A percentile compares a stretch with the other conserved stretches of the same genome.
Conservation (phyloP, 2,329 filamentous ascomycete species). For the Ceratocystis huliohia region DNA sequence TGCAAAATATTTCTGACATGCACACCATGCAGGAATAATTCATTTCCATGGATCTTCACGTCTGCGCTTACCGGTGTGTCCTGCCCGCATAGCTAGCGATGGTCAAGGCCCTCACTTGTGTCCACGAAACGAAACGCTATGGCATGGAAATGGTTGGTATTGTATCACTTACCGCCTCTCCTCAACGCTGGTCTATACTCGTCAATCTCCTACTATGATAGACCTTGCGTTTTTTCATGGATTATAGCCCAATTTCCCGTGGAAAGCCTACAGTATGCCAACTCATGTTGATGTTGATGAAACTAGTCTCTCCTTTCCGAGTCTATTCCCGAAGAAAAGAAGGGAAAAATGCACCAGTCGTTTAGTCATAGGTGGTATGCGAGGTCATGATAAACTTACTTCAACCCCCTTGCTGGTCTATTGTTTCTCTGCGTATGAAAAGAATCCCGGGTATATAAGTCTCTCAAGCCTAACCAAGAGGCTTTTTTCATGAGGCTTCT, state of each 20-base stretch:
- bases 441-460: not conserved
- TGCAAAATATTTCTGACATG: constrained; percentile 19
- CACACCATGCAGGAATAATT: constrained; percentile 20
- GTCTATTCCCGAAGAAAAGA: not conserved
- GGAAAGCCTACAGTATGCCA: not conserved
- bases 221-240: not conserved
- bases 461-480: not conserved
- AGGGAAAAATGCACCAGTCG: not conserved
- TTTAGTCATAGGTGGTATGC: not conserved
- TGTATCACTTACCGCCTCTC: not conserved
- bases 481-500: not conserved
- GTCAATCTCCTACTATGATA: not conserved
- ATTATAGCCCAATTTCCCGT: not conserved
- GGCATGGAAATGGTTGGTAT: not conserved
- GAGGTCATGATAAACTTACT: not conserved
- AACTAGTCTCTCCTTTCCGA: not conserved
- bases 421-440: not conserved
- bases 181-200: not conserved
- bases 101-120: constrained; percentile 7
- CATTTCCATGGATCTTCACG: not conserved
- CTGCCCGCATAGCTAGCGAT: not conserved
- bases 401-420: not conserved
- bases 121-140: not conserved
- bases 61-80: not conserved
- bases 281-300: constrained; percentile 2